Percentiles rank a stretch among this genome's conserved stretches.
Evolutionary conservation across 2,329 filamentous ascomycete species (phyloP).

Genomic region (Anthostomella pinea): DNA sequence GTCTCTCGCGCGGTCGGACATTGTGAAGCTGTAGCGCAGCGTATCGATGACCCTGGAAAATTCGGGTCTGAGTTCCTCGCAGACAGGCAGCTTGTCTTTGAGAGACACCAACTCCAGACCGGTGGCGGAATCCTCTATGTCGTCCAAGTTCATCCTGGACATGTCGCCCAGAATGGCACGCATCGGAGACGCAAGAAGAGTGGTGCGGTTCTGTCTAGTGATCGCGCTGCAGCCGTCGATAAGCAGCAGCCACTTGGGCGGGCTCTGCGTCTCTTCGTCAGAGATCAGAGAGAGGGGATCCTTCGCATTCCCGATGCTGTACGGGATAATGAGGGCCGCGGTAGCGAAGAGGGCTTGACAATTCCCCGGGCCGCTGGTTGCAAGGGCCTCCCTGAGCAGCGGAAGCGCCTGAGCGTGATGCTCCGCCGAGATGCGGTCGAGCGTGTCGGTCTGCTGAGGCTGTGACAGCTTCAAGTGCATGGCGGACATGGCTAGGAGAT

Average conservation of each 20-base stretch:
- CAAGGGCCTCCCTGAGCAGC: constrained; percentile 20
- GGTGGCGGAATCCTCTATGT: constrained; percentile 12
- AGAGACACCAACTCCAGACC: constrained; percentile 10
- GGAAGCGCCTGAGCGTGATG: constrained; percentile 23
- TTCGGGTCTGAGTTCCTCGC: constrained; percentile 5
- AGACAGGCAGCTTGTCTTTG: constrained; percentile 4
- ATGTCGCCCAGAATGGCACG: constrained; percentile 17
- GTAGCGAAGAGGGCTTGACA: constrained; percentile 21
- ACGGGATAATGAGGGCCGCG: constrained; percentile 24
- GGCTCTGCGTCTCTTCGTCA: constrained; percentile 16
- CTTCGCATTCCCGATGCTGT: constrained; percentile 21
- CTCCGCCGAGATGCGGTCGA: constrained; percentile 17
- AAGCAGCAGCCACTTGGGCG: constrained; percentile 25
- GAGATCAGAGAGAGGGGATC: constrained; percentile 22
- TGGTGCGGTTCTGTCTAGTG: constrained; percentile 9
- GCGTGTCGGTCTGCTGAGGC: constrained; percentile 9
- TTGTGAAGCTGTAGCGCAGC: constrained; percentile 19
- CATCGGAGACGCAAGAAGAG: constrained; percentile 14
- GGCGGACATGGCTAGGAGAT: constrained; percentile 23
- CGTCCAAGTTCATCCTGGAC: constrained; percentile 6
- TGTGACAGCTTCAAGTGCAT: constrained; percentile 14
- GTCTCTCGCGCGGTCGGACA: constrained; percentile 19
- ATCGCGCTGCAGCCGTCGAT: constrained; percentile 22
- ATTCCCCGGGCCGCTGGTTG: neutral
- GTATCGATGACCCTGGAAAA: constrained; percentile 13